Evolutionary conservation across 495 filamentous ascomycete species (phyloP).

Genomic region (Eremomyces bilateralis): DNA sequence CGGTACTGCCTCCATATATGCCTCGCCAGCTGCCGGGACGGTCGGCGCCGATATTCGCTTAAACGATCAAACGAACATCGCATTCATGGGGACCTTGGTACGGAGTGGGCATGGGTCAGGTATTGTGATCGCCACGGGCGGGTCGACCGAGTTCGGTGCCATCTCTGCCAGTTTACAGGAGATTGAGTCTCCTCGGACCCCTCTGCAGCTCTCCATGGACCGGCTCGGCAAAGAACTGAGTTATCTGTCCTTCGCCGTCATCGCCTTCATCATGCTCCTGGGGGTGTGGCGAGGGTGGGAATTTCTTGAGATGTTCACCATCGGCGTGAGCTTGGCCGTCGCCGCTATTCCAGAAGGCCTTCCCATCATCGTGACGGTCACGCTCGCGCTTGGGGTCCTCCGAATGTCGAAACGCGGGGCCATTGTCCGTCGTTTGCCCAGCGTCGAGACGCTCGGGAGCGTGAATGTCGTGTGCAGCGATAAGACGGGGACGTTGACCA

Average conservation of each 20-base stretch:
- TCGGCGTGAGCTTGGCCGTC: conserved; percentile 89
- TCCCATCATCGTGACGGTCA: conserved; percentile 95
- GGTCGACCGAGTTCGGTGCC: conserved; percentile 85
- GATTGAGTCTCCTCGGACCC: conserved; percentile 86
- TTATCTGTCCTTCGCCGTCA: conserved; percentile 88
- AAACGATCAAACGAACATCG: conserved; percentile 59
- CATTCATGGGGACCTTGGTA: conserved; percentile 95
- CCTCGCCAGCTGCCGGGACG: conserved; percentile 36
- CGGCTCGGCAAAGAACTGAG: conserved; percentile 81
- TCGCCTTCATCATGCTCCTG: conserved; percentile 72
- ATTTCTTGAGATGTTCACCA: conserved; percentile 89
- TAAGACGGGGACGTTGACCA: conserved; percentile 89
- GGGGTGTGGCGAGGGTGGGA: conserved; percentile 75
- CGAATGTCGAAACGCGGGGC: conserved; percentile 86
- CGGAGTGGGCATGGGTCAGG: conserved; percentile 91
- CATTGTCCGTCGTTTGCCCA: conserved; percentile 85
- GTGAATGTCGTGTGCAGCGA: conserved; percentile 98
- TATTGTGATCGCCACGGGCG: conserved; percentile 83
- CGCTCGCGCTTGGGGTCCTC: conserved; percentile 78
- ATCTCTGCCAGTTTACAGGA: conserved; percentile 82
- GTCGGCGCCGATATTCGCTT: conserved; percentile 42
- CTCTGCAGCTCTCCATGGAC: conserved; percentile 92
- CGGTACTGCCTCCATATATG: too few relatives aligned
- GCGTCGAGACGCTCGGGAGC: conserved; percentile 91
- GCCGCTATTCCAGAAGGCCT: conserved; percentile 94